Conservation (phyloP, 805 yeast species). For the Starmerella bacillaris region DNA sequence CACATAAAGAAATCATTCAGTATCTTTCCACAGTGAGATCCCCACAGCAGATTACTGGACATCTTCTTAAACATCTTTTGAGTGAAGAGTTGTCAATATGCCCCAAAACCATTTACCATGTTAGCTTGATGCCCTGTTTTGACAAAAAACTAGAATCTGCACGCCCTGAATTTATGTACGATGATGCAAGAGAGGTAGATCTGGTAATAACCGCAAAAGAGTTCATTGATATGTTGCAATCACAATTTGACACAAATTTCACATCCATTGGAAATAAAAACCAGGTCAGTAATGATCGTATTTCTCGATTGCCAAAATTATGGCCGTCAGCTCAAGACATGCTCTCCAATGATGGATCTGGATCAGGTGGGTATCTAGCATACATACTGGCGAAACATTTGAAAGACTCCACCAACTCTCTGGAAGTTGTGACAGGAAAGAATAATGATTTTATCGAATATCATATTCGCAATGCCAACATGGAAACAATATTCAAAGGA, state of each 20-base stretch:
- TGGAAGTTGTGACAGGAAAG: conserved; percentile 36
- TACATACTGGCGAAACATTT: too few species aligned
- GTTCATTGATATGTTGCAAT: conserved; percentile 51
- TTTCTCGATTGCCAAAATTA: conserved; percentile 30
- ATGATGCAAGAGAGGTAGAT: conserved; percentile 51
- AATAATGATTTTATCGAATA: conserved; percentile 63
- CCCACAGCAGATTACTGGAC: conserved; percentile 87
- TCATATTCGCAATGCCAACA: conserved; percentile 29
- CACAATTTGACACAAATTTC: conserved; percentile 25
- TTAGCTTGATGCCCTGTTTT: conserved; percentile 90
- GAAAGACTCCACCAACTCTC: too few species aligned
- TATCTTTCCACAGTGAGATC: conserved; percentile 58
- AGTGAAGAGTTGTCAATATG: conserved; percentile 23
- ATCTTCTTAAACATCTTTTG: conserved; percentile 40
- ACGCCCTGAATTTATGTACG: conserved; percentile 41
- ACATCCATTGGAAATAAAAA: neutral
- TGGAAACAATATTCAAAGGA: conserved; percentile 33
- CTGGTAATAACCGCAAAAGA: conserved; percentile 89
- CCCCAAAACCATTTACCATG: conserved; percentile 42
- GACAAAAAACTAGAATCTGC: conserved; percentile 93
- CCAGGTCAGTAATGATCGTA: neutral
- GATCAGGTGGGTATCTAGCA: conserved; percentile 78
- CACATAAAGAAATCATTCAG: conserved; percentile 71
- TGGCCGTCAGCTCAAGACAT: conserved; percentile 46
- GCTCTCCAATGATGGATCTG: conserved; percentile 49